Evolutionary conservation across 768 basidiomycete genomes (phyloP).

Genomic region (Porphyrellus cyaneotinctus): DNA sequence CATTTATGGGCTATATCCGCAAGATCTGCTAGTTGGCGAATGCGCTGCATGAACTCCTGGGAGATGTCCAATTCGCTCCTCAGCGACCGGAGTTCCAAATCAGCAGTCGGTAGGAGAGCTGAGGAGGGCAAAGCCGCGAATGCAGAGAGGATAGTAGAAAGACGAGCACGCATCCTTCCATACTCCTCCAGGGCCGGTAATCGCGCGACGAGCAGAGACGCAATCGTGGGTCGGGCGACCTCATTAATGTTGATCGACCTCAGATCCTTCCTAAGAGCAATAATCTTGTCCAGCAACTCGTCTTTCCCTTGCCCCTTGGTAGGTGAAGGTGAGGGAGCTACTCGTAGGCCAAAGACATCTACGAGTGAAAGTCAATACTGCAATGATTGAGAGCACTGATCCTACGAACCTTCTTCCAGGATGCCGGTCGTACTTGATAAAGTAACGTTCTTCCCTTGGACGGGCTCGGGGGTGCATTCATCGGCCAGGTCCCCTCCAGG

Average conservation of each 20-base stretch:
- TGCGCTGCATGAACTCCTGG: conserved; percentile 43
- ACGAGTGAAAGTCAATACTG: background rate
- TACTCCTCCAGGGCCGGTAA: conserved; percentile 53
- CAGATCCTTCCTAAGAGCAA: conserved; percentile 55
- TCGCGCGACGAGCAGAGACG: conserved; percentile 32
- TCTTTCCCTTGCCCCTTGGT: conserved; percentile 38
- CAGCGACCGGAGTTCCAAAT: conserved; percentile 62
- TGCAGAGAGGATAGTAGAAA: conserved; percentile 44
- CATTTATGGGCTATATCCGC: conserved; percentile 47
- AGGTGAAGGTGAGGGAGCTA: conserved; percentile 31
- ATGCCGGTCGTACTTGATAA: background rate
- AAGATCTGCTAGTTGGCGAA: conserved; percentile 56
- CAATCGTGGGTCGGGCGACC: conserved; percentile 39
- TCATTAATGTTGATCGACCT: conserved; percentile 59
- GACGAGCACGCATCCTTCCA: conserved; percentile 43
- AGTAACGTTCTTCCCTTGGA: conserved; percentile 1
- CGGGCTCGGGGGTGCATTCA: background rate
- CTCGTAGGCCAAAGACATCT: conserved; percentile 59
- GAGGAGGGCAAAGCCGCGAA: conserved; percentile 44
- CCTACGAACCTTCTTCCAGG: conserved; percentile 25
- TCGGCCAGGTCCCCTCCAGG: background rate
- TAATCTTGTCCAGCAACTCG: conserved; percentile 48
- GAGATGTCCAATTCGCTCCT: conserved; percentile 54
- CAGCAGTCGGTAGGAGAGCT: conserved; percentile 37
- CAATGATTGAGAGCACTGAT: background rate